Evolutionary conservation across 345 rosid species (phyloP), one percentile per base, ranked within the genome.

Genomic region (Moringa oleifera): DNA sequence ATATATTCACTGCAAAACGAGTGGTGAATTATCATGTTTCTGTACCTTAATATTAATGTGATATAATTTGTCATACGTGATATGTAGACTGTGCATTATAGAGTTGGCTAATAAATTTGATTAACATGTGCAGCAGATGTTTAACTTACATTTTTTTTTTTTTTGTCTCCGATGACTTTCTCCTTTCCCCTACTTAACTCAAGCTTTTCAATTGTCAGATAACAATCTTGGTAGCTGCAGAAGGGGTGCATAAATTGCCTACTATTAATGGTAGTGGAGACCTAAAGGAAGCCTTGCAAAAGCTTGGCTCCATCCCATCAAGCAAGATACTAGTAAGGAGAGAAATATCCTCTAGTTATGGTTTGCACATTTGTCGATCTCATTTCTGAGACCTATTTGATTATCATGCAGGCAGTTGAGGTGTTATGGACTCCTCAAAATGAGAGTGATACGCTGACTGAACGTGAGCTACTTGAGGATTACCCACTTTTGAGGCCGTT

Each of bases 391-490:
- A 21, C 51, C 25, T 58, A 52, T 55, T 77, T 60, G 36, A 56
- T 61, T 57, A 16, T 56, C 7, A 52, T 76, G 66, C 82, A 93
- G 97, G 97, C 95, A 23, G 97, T 90, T 22, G 97, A 93, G 77
- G 97, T 88, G 66, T 67, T 93, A 76, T 93, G 99, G 99, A 90
- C 97, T 45, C 96, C 99, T 15, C 97, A 93, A 69, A 78, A 88
- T 60, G 98, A 88, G 74, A 74, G 79, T 23, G 97, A 86, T 63
- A 80, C 85, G 7, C 68, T 90, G 47, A 72, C 97, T 13, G 92
- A 90, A 70, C 75, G 82, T 53, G 89, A 90, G 72, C 78, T 94
- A 36, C 95, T 87, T 10, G 91, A 88, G 75, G 96, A 90, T 76
- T 94, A 87, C 75, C 88, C 99, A 23, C 81, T 90, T 60, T 79